Percentiles rank a stretch among this genome's conserved stretches.
These are phyloP conservation scores for Cyanodermella asteris DNA, from an alignment of 2,329 filamentous ascomycete species.

Conservation along the genomic window DNA sequence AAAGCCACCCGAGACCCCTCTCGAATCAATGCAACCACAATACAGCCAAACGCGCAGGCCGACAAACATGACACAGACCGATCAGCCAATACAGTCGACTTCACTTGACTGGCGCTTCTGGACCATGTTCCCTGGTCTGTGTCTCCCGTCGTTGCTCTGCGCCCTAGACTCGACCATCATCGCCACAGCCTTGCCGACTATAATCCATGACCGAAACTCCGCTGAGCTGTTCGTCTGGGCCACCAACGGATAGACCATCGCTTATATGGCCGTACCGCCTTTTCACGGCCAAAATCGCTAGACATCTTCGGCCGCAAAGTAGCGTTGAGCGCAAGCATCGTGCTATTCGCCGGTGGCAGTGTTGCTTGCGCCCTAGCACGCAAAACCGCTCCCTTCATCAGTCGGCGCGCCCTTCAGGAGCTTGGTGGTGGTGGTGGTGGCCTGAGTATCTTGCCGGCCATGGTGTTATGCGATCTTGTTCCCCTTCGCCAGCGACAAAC, in stretches of 20 bases:
- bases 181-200: conserved; percentile 20
- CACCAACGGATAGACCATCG: conserved; percentile 14
- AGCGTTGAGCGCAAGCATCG: no score
- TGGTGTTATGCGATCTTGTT: conserved; percentile 25
- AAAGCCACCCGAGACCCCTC: no score
- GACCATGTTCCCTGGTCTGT: conserved; percentile 11
- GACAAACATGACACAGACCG: no score
- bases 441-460: conserved; percentile 19
- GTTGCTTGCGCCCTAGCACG: no score
- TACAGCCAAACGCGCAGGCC: no score
- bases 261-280: conserved; percentile 3
- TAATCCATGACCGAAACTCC: conserved; percentile 13
- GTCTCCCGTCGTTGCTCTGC: conserved; percentile 12
- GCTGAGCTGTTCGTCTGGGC: conserved; percentile 17
- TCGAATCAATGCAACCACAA: no score
- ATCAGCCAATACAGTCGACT: no score
- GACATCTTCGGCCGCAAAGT: conserved; percentile 34
- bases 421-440: conserved; percentile 21
- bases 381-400: no score
- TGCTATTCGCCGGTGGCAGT: no score
- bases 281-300: background rate
- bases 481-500: conserved; percentile 16
- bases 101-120: conserved; percentile 10
- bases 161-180: conserved; percentile 18
- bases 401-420: no score